Conservation (phyloP, 352 stramenopile genomes). For the Globisporangium irregulare region DNA sequence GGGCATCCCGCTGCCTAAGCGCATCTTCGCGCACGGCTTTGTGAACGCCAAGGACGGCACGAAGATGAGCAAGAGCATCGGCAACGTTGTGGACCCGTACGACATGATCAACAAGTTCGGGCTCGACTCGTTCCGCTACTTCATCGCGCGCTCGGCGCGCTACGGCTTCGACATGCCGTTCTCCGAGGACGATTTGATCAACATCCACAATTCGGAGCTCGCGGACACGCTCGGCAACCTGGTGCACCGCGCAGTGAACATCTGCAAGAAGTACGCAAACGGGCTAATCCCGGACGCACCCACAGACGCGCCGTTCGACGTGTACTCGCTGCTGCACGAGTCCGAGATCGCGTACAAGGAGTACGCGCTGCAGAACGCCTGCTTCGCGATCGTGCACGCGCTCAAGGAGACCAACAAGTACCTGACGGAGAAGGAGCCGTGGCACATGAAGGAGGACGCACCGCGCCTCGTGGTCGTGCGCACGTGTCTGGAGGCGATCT, state of each 20-base stretch:
- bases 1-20: slow-evolving; percentile 91
- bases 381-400: slow-evolving; percentile 88
- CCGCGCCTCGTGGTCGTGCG: slow-evolving; percentile 90
- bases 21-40: slow-evolving; percentile 97
- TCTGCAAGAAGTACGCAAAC: slow-evolving; percentile 95
- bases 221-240: slow-evolving; percentile 94
- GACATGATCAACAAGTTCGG: slow-evolving; percentile 93
- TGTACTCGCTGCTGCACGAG: slow-evolving; percentile 76
- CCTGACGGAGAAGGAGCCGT: slow-evolving; percentile 96
- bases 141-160: slow-evolving; percentile 87
- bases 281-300: slow-evolving; percentile 65
- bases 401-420: slow-evolving; percentile 97
- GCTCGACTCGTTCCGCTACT: slow-evolving; percentile 96
- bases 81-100: slow-evolving; percentile 97
- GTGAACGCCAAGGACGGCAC: slow-evolving; percentile 97
- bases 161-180: slow-evolving; percentile 97
- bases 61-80: slow-evolving; percentile 99
- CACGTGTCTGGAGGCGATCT: slow-evolving; percentile 96
- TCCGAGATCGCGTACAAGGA: slow-evolving; percentile 91
- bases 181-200: slow-evolving; percentile 90
- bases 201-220: slow-evolving; percentile 98
- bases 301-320: slow-evolving; percentile 79
- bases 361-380: slow-evolving; percentile 90
- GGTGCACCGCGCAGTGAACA: slow-evolving; percentile 95
- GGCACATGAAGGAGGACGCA: slow-evolving; percentile 94